Conservation (phyloP, 2,329 filamentous ascomycete genomes). For the Coniella vitis region DNA sequence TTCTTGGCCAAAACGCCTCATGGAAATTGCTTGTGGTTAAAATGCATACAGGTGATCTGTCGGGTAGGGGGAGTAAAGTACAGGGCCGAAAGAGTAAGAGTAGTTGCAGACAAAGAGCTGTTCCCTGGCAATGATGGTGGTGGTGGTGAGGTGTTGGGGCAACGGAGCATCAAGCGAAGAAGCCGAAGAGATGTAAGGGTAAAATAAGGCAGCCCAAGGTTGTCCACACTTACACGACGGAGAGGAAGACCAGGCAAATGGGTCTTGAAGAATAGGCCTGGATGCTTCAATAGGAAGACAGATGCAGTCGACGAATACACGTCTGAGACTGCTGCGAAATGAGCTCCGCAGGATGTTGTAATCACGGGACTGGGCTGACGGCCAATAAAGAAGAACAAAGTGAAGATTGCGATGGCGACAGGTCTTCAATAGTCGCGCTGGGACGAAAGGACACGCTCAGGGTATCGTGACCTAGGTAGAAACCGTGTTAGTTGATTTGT, state of each 20-base stretch:
- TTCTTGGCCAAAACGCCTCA: background rate
- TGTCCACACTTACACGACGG: background rate
- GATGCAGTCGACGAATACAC: constrained; percentile 26
- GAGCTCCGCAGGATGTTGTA: constrained; percentile 34
- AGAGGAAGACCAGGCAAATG: constrained; percentile 1
- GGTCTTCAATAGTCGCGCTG: constrained; percentile 33
- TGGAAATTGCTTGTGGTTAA: background rate
- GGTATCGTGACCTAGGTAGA: constrained; percentile 29
- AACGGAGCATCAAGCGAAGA: background rate
- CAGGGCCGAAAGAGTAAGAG: background rate
- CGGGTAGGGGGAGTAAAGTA: background rate
- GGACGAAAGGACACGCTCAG: constrained; percentile 24
- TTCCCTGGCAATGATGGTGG: background rate
- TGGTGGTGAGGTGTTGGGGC: constrained; percentile 1
- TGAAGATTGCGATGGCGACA: constrained; percentile 43
- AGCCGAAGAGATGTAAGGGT: constrained; percentile 4
- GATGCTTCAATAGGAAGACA: constrained; percentile 7
- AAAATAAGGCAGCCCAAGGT: constrained; percentile 1
- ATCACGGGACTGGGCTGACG: constrained; percentile 46
- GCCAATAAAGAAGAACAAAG: constrained; percentile 41
- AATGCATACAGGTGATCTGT: background rate
- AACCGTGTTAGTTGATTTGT: constrained; percentile 47
- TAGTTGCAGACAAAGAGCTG: background rate
- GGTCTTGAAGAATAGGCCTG: constrained; percentile 6
- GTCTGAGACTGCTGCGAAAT: constrained; percentile 25